phyloP scores from a whole-genome alignment of 148 eudicot species.

The Chenopodium suecicum region DNA sequence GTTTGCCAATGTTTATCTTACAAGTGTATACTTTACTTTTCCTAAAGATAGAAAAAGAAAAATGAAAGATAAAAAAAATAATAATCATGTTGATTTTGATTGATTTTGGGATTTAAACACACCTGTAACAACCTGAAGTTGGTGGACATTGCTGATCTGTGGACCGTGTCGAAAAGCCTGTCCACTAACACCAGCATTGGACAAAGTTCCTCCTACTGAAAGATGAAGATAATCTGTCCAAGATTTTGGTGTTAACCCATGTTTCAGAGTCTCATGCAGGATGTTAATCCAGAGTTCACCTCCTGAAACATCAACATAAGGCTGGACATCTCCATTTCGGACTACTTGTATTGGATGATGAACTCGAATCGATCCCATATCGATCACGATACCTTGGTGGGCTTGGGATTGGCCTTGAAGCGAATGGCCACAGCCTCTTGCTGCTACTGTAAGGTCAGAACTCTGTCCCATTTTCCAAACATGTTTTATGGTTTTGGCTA shows the following conservation, averaged over 20 bases:
- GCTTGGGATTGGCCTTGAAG: slow-evolving; percentile 77
- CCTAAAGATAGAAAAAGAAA: neutral
- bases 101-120: slow-evolving; percentile 16
- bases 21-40: neutral
- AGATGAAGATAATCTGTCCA: slow-evolving; percentile 94
- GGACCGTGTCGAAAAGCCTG: slow-evolving; percentile 89
- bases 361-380: slow-evolving; percentile 51
- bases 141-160: slow-evolving; percentile 77
- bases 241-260: slow-evolving; percentile 78
- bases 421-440: slow-evolving; percentile 85
- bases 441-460: slow-evolving; percentile 66
- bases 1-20: slow-evolving; percentile 14
- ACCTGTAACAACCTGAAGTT: slow-evolving; percentile 92
- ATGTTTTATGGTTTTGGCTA: slow-evolving; percentile 49
- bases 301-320: slow-evolving; percentile 71
- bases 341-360: slow-evolving; percentile 37
- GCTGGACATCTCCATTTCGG: slow-evolving; percentile 16
- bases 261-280: slow-evolving; percentile 50
- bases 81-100: neutral
- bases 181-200: slow-evolving; percentile 90
- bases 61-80: no score
- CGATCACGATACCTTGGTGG: slow-evolving; percentile 59
- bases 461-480: slow-evolving; percentile 53
- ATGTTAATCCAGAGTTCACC: slow-evolving; percentile 85
- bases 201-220: slow-evolving; percentile 86